Percentiles rank a stretch among this genome's conserved stretches.
These are phyloP conservation scores for Ziziphus jujuba DNA, from an alignment of 306 rosid species.

Conservation along the genomic window DNA sequence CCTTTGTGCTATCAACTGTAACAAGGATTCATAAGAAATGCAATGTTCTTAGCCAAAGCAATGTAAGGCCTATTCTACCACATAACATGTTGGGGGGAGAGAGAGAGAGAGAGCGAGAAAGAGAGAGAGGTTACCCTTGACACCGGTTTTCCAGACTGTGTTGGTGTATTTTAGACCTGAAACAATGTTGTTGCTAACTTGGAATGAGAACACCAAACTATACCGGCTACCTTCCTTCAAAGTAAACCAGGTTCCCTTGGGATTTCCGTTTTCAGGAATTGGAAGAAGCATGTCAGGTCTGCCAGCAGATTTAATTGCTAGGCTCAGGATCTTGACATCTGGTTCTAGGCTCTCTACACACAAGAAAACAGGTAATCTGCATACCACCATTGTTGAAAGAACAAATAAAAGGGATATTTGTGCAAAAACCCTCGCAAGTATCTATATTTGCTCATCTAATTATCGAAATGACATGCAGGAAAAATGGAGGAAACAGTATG, in stretches of 20 bases:
- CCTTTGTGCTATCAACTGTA: slow-evolving; percentile 80
- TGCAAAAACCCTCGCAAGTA: background rate
- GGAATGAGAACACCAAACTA: slow-evolving; percentile 70
- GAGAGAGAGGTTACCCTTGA: slow-evolving; percentile 53
- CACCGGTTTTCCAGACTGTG: slow-evolving; percentile 89
- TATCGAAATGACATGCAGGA: background rate
- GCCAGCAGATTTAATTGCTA: slow-evolving; percentile 66
- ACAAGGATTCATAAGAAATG: slow-evolving; percentile 23
- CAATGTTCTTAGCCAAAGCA: background rate
- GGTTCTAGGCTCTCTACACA: slow-evolving; percentile 76
- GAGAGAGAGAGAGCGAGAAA: slow-evolving; percentile 5
- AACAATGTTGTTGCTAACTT: slow-evolving; percentile 83
- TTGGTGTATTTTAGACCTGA: slow-evolving; percentile 93
- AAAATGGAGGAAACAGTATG: background rate
- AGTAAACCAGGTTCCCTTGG: slow-evolving; percentile 86
- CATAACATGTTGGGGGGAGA: background rate
- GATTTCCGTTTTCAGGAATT: slow-evolving; percentile 75
- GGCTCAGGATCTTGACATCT: slow-evolving; percentile 84
- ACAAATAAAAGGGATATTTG: background rate
- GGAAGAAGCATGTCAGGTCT: slow-evolving; percentile 78
- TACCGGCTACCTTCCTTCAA: slow-evolving; percentile 97
- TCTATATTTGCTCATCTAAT: background rate
- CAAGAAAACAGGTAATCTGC: slow-evolving; percentile 9
- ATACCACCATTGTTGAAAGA: background rate
- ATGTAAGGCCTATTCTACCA: background rate